These are phyloP conservation scores for Ballota nigra DNA, from an alignment of 257 asterid genomes.

Conservation along the genomic window DNA sequence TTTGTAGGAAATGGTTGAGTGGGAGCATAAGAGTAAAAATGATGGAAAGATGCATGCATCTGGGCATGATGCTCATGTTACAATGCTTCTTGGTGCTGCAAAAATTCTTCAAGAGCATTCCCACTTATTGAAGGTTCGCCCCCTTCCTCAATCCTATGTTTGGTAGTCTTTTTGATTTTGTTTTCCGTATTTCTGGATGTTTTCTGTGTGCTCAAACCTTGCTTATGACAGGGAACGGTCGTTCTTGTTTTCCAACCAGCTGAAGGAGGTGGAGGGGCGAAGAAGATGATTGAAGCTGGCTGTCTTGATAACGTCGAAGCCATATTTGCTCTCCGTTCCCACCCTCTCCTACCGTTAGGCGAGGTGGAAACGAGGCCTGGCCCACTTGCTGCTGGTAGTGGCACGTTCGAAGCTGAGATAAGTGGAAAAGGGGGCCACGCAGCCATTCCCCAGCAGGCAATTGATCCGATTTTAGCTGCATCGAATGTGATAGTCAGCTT, in stretches of 20 bases:
- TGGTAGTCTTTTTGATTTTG: not conserved
- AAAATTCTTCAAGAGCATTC: not conserved
- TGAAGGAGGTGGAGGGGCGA: conserved; percentile 92
- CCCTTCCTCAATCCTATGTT: not conserved
- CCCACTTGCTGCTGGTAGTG: conserved; percentile 70
- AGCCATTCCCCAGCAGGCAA: conserved; percentile 89
- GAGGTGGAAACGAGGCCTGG: conserved; percentile 44
- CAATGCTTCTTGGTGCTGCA: not conserved
- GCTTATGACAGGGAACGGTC: conserved; percentile 62
- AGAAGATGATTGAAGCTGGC: conserved; percentile 75
- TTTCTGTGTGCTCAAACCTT: not conserved
- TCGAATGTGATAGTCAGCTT: conserved; percentile 78
- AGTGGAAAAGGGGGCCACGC: conserved; percentile 96
- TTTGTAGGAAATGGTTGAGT: not conserved
- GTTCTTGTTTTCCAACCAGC: conserved; percentile 91
- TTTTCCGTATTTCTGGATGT: not conserved
- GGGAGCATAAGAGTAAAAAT: not conserved
- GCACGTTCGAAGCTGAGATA: conserved; percentile 69
- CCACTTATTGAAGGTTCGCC: not conserved
- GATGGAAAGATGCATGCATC: not conserved
- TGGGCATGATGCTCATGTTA: not conserved
- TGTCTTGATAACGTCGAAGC: conserved; percentile 60
- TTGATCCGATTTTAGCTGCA: conserved; percentile 86
- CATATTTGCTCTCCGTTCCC: conserved; percentile 63
- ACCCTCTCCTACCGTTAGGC: conserved; percentile 51